Percentiles rank a stretch among this genome's conserved stretches.
Evolutionary conservation across 257 asterid genomes (phyloP).

Genomic region (Linderniella brevidens): DNA sequence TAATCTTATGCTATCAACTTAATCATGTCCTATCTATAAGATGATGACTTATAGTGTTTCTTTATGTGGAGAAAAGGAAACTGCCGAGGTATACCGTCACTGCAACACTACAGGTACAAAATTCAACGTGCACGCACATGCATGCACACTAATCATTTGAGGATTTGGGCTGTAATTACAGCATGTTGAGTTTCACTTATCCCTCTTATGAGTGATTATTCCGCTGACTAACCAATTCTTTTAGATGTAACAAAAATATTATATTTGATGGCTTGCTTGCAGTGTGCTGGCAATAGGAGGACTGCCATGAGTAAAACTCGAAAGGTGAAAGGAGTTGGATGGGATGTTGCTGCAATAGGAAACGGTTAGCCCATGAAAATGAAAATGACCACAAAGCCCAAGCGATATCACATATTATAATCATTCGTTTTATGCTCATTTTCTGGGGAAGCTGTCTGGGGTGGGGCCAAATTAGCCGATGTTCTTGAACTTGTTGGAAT

Average conservation of each 20-base stretch:
- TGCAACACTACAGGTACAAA: neutral
- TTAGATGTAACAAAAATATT: neutral
- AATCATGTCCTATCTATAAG: neutral
- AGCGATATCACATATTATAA: neutral
- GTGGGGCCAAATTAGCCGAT: constrained; percentile 88
- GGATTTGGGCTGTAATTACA: neutral
- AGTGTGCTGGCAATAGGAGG: constrained; percentile 99
- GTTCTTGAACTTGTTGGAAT: constrained; percentile 77
- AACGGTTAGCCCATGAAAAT: constrained; percentile 29
- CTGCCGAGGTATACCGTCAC: neutral
- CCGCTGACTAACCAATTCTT: constrained; percentile 1
- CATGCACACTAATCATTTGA: neutral
- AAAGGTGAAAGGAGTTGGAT: constrained; percentile 87
- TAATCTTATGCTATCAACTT: neutral
- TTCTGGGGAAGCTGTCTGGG: constrained; percentile 64
- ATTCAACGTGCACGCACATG: neutral
- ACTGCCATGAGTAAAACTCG: constrained; percentile 86
- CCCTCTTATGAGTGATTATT: neutral
- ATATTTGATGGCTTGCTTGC: constrained; percentile 9
- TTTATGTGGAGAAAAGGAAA: neutral
- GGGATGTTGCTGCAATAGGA: constrained; percentile 88
- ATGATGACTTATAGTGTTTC: neutral
- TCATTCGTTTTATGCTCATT: neutral
- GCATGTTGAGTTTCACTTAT: neutral
- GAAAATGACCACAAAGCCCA: neutral